Base-by-base conservation (phyloP, 306 rosid species). In the Citrullus colocynthis region DNA sequence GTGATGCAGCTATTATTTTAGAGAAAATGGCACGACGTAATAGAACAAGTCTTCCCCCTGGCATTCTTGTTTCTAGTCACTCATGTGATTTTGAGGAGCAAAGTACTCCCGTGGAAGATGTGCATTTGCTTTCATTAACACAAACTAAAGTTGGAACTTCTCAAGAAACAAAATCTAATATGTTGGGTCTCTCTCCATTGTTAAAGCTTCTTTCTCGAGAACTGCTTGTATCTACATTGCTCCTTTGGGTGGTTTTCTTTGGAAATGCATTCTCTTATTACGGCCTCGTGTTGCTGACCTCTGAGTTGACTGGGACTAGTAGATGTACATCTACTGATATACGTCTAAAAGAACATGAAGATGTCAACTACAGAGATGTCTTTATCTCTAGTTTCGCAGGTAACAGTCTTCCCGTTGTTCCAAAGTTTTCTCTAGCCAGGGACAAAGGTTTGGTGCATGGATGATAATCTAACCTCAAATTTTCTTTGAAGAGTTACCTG, bases 321-420 rank as follows among this genome's bases (percentile, higher is more conserved):
- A 85, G 83, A 88, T 95, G 97, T 76, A 39, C 18, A 48, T 81
- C 87, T 48, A 75, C 78, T 63, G 24, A 81, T 45, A 61, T 82
- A 83, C 87, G 80, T 82, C 79, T 87, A 55, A 85, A 85, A 32
- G 78, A 83, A 74, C 80, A 83, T 39, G 87, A 72, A 82, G 91
- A 79, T 51, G 32, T 91, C 79, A 86, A 82, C 81, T 95, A 92
- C 83, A 77, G 79, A 85, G 83, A 83, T 81, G 88, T 92, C 73
- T 95, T 95, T 81, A 87, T 95, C 48, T 84, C 99, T 60, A 92
- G 97, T 86, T 92, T 95, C 67, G 99, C 97, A 85, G 99, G 99
- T 95, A 87, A 67, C 28, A 4, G 65, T 79, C 63, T 18, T 78
- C 63, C 80, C 21, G 51, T 75, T 70, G 45, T 70, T 80, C 57